Base-by-base conservation (phyloP, 2,329 filamentous ascomycete genomes). In the Sporothrix luriei region DNA sequence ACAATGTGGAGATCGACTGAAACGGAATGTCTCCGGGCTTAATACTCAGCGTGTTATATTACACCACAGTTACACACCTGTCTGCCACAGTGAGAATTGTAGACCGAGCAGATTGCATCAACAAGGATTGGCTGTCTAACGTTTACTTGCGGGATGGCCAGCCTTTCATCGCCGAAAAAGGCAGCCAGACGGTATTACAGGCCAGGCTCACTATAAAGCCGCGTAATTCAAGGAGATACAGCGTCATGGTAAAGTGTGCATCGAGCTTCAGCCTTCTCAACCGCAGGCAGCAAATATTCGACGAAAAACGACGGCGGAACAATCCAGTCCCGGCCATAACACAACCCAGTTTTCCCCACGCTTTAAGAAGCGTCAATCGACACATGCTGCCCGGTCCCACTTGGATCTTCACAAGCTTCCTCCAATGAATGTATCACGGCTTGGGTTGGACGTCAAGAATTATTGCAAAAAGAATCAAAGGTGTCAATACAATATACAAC, bases 201-300 rank as follows among this genome's bases (percentile, higher is more conserved):
- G n/a, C n/a, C n/a, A n/a, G n/a, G n/a, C n/a, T n/a, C n/a, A 33
- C 29, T 33, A 33, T 33, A 33, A 4, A 33, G 29, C 29, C 29
- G 29, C 29, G 29, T 33, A 33, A n/a, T n/a, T n/a, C 33, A 33
- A 7, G 33, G 7, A 33, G 33, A 33, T n/a, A n/a, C n/a, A n/a
- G n/a, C n/a, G 33, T 33, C 33, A 33, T 33, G 1, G 5, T 33
- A 40, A 40, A n/a, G 29, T 40, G 55, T 24, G n/a, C 24, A 38
- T 61, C n/a, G 11, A 7, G n/a, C 33, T 43, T 24, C 55, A 61
- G 55, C 55, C 55, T 40, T 43, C 33, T 61, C n/a, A 11, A 61
- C n/a, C n/a, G 33, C 7, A 62, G 57, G 57, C 57, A 46, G 38
- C 57, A 26, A 26, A 49, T 46, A 21, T 19, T 46, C n/a, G 54